Conservation (phyloP, 2,329 filamentous ascomycete genomes). For the Hypomyces rosellus region DNA sequence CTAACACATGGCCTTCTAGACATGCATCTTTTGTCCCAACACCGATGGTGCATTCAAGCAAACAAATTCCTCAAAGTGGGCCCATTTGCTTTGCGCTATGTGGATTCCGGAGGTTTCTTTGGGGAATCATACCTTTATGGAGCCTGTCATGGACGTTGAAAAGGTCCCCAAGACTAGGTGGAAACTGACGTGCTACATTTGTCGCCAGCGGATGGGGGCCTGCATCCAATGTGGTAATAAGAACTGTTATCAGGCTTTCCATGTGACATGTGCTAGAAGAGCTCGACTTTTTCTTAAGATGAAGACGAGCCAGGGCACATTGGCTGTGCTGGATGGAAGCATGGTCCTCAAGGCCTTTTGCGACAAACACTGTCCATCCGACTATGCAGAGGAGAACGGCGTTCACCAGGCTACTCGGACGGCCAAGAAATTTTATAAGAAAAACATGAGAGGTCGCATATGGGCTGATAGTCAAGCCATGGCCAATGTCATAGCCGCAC, state of each 20-base stretch:
- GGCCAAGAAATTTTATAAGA: conserved; percentile 83
- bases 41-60: conserved; percentile 98
- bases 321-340: conserved; percentile 70
- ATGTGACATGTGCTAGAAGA: conserved; percentile 88
- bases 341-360: conserved; percentile 91
- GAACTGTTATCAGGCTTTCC: conserved; percentile 92
- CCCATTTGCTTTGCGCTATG: conserved; percentile 91
- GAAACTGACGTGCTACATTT: conserved; percentile 94
- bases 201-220: conserved; percentile 93
- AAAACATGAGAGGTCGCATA: conserved; percentile 78
- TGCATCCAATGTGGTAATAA: conserved; percentile 99
- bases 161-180: conserved; percentile 93
- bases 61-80: conserved; percentile 93
- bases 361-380: conserved; percentile 85
- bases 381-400: conserved; percentile 81
- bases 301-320: conserved; percentile 81
- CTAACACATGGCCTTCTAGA: conserved; percentile 38
- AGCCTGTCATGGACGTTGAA: conserved; percentile 95
- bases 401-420: conserved; percentile 74
- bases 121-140: conserved; percentile 95
- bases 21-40: conserved; percentile 97
- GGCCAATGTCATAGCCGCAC: conserved; percentile 72
- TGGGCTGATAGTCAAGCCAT: conserved; percentile 90
- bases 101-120: conserved; percentile 98
- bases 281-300: conserved; percentile 89